A percentile compares a stretch with the other conserved stretches of the same genome.
Evolutionary conservation across 106 monocot genomes (phyloP).

Genomic region (Dioscorea zingiberensis): DNA sequence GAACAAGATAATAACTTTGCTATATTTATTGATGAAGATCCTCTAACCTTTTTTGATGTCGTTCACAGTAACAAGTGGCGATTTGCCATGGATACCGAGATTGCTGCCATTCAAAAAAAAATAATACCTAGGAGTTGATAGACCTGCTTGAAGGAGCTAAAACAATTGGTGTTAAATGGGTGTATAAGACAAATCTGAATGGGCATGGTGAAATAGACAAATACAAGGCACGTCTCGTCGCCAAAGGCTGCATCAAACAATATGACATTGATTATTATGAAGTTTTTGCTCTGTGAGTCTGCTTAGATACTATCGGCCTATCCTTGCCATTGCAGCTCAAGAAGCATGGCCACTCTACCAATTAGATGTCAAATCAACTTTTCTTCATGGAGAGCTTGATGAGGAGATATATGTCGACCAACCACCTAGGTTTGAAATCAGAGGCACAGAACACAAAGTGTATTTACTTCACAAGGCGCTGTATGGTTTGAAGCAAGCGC

Average conservation of each 20-base stretch:
- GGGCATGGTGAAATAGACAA: background rate
- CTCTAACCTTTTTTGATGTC: background rate
- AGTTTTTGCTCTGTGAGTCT: background rate
- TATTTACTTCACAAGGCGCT: background rate
- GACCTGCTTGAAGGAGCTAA: background rate
- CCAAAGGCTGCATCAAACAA: constrained; percentile 1
- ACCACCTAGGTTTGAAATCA: background rate
- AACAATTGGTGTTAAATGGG: background rate
- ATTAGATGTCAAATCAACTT: constrained; percentile 1
- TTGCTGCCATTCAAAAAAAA: background rate
- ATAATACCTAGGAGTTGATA: background rate
- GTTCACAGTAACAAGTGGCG: background rate
- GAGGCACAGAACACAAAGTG: background rate
- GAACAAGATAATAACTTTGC: no score
- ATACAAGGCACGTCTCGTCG: constrained; percentile 2
- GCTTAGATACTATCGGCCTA: background rate
- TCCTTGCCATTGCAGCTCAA: background rate
- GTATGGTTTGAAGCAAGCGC: constrained; percentile 4
- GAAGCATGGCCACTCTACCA: background rate
- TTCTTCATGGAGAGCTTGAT: constrained; percentile 1
- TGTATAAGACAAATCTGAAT: background rate
- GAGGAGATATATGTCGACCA: constrained; percentile 6
- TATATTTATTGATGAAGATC: background rate
- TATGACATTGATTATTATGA: constrained; percentile 4
- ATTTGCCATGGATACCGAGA: background rate